A percentile compares a stretch with the other conserved stretches of the same genome.
These are phyloP conservation scores for Candida loeiensis DNA, from an alignment of 805 yeast genomes.

Conservation along the genomic window DNA sequence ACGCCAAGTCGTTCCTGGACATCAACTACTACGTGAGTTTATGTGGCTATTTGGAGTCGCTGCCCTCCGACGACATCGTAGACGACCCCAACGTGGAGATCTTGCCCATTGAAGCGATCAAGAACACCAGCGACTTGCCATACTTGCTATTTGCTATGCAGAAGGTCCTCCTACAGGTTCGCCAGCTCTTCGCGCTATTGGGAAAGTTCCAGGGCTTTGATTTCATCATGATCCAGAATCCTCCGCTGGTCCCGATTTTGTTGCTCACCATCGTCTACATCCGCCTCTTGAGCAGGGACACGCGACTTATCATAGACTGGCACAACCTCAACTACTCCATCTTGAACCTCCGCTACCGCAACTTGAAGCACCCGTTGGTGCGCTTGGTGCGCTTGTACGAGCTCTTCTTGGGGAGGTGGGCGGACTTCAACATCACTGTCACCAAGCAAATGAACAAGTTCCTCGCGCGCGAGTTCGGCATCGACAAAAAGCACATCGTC, in stretches of 20 bases:
- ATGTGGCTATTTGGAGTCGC: slow-evolving; percentile 74
- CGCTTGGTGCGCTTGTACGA: slow-evolving; percentile 62
- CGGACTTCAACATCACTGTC: slow-evolving; percentile 76
- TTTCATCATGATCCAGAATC: slow-evolving; percentile 78
- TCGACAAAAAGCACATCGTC: slow-evolving; percentile 43
- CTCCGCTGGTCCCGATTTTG: slow-evolving; percentile 86
- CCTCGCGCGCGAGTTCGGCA: slow-evolving; percentile 52
- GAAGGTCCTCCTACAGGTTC: slow-evolving; percentile 60
- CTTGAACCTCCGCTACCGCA: slow-evolving; percentile 58
- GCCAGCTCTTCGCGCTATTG: slow-evolving; percentile 45
- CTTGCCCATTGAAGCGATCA: slow-evolving; percentile 41
- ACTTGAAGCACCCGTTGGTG: slow-evolving; percentile 59
- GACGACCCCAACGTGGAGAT: slow-evolving; percentile 52
- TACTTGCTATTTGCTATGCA: slow-evolving; percentile 52
- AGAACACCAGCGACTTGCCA: slow-evolving; percentile 42
- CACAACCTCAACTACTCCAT: slow-evolving; percentile 90
- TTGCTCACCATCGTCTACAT: slow-evolving; percentile 58
- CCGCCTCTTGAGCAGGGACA: slow-evolving; percentile 44
- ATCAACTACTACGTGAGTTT: slow-evolving; percentile 72
- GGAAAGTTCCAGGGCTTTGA: slow-evolving; percentile 57
- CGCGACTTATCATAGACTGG: slow-evolving; percentile 86
- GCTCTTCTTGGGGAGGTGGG: slow-evolving; percentile 52
- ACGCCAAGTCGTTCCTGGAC: slow-evolving; percentile 72
- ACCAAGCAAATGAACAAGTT: slow-evolving; percentile 68
- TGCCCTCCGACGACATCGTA: slow-evolving; percentile 47